Conservation (phyloP, 495 filamentous ascomycete species). For the Penicillium waksmanii region DNA sequence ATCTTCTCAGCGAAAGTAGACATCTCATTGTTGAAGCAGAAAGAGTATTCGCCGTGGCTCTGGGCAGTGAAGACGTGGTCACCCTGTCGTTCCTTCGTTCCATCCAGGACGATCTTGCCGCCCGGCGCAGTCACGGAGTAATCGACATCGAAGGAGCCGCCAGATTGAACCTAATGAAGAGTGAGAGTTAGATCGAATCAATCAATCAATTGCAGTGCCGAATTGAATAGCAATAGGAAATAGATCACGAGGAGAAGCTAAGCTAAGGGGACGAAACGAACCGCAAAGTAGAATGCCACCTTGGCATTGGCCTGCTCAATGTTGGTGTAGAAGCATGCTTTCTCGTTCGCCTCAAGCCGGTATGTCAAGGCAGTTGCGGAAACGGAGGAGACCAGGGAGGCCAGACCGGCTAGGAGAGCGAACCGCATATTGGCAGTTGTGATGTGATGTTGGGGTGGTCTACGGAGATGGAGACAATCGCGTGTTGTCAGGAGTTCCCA, state of each 20-base stretch:
- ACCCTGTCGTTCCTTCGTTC: slow-evolving; percentile 90
- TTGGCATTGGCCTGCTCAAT: slow-evolving; percentile 74
- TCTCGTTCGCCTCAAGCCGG: slow-evolving; percentile 86
- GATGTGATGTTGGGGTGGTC: slow-evolving; percentile 7
- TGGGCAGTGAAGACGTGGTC: slow-evolving; percentile 98
- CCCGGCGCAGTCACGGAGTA: slow-evolving; percentile 85
- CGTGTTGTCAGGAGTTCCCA: slow-evolving; percentile 32
- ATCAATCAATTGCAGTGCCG: not conserved
- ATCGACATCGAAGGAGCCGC: slow-evolving; percentile 94
- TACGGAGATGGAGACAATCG: slow-evolving; percentile 15
- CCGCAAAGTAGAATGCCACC: slow-evolving; percentile 98
- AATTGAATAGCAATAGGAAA: not conserved
- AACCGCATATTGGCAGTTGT: slow-evolving; percentile 42
- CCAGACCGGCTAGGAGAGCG: slow-evolving; percentile 57
- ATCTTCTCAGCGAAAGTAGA: slow-evolving; percentile 97
- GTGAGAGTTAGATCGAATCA: not conserved
- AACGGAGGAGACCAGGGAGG: slow-evolving; percentile 61
- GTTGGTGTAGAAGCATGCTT: slow-evolving; percentile 88
- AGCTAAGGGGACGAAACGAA: too few species aligned
- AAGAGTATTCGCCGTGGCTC: slow-evolving; percentile 89
- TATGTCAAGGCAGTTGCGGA: slow-evolving; percentile 91
- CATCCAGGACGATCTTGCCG: slow-evolving; percentile 82
- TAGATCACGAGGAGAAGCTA: too few species aligned
- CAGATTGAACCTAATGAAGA: slow-evolving; percentile 79
- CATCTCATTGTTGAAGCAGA: slow-evolving; percentile 99